phyloP scores from a whole-genome alignment of 2,329 filamentous ascomycete genomes.

The Diaporthe capsici region DNA sequence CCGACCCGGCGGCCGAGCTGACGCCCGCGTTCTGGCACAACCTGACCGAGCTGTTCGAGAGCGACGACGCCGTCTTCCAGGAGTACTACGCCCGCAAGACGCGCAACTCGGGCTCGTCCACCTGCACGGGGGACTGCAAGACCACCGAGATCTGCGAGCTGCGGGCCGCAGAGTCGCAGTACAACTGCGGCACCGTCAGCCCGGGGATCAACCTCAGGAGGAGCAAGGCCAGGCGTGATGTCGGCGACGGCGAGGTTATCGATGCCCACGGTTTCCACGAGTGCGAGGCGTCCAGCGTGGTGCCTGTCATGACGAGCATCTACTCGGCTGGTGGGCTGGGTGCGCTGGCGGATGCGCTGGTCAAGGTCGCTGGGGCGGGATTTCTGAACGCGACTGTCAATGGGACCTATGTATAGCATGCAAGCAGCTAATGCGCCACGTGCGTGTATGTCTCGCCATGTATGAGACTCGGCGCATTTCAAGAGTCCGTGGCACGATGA shows the following conservation, averaged over 20 bases:
- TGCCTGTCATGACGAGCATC: constrained; percentile 36
- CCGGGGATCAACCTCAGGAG: constrained; percentile 37
- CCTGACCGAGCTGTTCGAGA: constrained; percentile 55
- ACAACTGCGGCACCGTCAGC: constrained; percentile 49
- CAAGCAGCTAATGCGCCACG: background rate
- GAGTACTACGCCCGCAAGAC: constrained; percentile 55
- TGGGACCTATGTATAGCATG: background rate
- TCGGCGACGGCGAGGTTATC: background rate
- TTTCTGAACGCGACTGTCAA: constrained; percentile 38
- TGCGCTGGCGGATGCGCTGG: constrained; percentile 14
- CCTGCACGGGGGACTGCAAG: constrained; percentile 53
- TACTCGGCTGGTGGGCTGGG: constrained; percentile 33
- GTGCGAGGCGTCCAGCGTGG: constrained; percentile 33
- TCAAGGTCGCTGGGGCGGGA: constrained; percentile 19
- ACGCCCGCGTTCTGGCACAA: constrained; percentile 64
- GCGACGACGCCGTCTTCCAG: constrained; percentile 53
- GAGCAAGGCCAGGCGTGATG: constrained; percentile 22
- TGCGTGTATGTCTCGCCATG: background rate
- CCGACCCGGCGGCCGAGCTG: constrained; percentile 58
- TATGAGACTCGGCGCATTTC: background rate
- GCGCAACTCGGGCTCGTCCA: constrained; percentile 50
- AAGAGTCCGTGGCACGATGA: no score
- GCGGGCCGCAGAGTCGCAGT: constrained; percentile 54
- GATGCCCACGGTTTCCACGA: constrained; percentile 26
- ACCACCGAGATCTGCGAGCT: constrained; percentile 54